These are phyloP conservation scores for Kwoniella heveanensis DNA, from an alignment of 768 basidiomycete species.

Conservation along the genomic window DNA sequence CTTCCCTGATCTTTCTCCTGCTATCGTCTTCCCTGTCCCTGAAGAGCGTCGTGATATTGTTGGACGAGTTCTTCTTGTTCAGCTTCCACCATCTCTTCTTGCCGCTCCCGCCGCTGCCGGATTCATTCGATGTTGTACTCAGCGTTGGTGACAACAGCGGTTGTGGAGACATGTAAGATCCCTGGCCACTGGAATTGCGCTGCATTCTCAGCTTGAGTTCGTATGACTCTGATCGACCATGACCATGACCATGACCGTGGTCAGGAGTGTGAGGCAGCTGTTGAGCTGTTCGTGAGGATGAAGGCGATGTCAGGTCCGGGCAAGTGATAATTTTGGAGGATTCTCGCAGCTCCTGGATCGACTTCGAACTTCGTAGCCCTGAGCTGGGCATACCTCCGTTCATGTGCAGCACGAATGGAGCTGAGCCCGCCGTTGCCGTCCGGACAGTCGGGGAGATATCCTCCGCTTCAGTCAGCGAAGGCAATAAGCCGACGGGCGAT, in stretches of 20 bases:
- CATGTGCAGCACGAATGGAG: not conserved
- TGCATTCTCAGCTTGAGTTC: conserved; percentile 35
- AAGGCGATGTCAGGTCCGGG: conserved; percentile 3
- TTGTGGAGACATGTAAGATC: conserved; percentile 8
- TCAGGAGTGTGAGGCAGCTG: not conserved
- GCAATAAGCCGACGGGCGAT: conserved; percentile 2
- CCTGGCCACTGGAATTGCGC: not conserved
- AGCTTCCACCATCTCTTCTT: conserved; percentile 48
- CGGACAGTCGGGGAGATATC: conserved; percentile 17
- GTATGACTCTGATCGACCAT: conserved; percentile 32
- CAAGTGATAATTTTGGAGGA: conserved; percentile 23
- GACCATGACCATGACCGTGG: conserved; percentile 1
- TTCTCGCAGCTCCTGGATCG: conserved; percentile 28
- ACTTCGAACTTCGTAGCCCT: conserved; percentile 19
- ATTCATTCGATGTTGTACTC: conserved; percentile 9
- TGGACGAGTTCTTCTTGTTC: conserved; percentile 14
- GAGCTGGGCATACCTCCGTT: conserved; percentile 17
- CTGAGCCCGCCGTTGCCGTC: conserved; percentile 1
- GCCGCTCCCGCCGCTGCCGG: conserved; percentile 5
- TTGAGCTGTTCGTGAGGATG: not conserved
- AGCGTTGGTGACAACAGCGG: conserved; percentile 6
- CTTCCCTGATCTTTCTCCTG: conserved; percentile 27
- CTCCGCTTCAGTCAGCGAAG: conserved; percentile 17
- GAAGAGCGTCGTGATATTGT: conserved; percentile 2
- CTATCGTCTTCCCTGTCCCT: conserved; percentile 2